Evolutionary conservation across 352 stramenopile species (phyloP).

Genomic region (Globisporangium heterothallicum): DNA sequence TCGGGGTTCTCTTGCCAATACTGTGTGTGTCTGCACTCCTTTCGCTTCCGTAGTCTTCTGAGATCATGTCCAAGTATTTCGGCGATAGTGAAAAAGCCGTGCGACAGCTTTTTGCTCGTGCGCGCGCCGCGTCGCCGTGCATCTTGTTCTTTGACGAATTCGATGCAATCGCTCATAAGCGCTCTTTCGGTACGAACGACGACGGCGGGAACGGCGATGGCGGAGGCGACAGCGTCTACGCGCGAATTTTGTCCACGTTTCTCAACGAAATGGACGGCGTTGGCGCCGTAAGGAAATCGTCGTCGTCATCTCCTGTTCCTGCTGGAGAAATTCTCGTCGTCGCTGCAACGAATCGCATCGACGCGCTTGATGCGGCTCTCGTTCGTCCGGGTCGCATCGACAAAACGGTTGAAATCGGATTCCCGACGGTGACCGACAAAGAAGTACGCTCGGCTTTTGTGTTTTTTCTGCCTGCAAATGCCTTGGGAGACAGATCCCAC

Average conservation of each 20-base stretch:
- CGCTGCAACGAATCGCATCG: constrained; percentile 65
- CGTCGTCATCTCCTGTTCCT: constrained; percentile 11
- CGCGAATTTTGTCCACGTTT: constrained; percentile 76
- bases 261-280: constrained; percentile 86
- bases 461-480: constrained; percentile 1
- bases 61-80: constrained; percentile 86
- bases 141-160: constrained; percentile 86
- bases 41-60: constrained; percentile 80
- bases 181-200: constrained; percentile 41
- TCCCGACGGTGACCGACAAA: constrained; percentile 38
- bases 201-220: constrained; percentile 31
- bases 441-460: constrained; percentile 6
- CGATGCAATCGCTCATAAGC: constrained; percentile 76
- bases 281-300: constrained; percentile 27
- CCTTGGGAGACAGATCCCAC: too few species aligned
- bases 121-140: constrained; percentile 62
- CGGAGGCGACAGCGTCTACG: constrained; percentile 56
- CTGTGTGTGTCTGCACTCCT: too few species aligned
- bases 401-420: constrained; percentile 57
- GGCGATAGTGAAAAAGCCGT: constrained; percentile 81
- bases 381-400: constrained; percentile 77
- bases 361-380: constrained; percentile 66
- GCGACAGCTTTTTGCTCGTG: constrained; percentile 72
- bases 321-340: constrained; percentile 57
- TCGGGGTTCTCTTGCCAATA: too few species aligned